Evolutionary conservation across 345 rosid genomes (phyloP).

Genomic region (Cardamine occulta): DNA sequence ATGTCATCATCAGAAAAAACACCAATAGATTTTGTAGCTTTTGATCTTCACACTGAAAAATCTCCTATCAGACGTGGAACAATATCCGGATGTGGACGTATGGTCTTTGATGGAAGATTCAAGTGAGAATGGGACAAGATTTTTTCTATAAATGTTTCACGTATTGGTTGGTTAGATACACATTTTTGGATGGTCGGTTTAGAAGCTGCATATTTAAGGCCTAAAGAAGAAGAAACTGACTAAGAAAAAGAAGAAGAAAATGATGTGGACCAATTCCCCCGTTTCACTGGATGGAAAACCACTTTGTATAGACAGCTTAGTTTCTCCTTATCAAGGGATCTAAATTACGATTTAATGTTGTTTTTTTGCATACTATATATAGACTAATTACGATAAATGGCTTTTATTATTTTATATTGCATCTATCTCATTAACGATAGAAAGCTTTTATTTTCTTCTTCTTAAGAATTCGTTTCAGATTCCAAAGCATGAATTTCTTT

Average conservation of each 20-base stretch:
- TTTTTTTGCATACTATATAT: background rate
- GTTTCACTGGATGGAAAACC: background rate
- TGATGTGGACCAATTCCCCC: background rate
- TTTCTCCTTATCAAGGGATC: background rate
- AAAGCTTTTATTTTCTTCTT: background rate
- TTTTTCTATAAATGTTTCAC: too few species aligned
- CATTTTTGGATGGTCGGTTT: background rate
- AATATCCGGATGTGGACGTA: too few species aligned
- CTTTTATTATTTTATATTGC: background rate
- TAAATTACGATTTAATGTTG: background rate
- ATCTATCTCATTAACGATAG: background rate
- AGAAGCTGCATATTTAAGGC: background rate
- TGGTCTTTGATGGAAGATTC: too few species aligned
- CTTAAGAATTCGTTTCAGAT: background rate
- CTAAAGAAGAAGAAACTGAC: background rate
- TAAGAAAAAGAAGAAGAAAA: background rate
- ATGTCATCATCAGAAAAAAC: too few species aligned
- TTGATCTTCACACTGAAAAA: too few species aligned
- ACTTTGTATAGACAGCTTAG: background rate
- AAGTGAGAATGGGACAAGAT: too few species aligned
- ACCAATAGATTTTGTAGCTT: too few species aligned
- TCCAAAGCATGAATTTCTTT: background rate
- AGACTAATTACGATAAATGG: background rate
- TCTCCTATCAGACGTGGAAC: too few species aligned
- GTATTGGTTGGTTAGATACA: background rate